phyloP scores from a whole-genome alignment of 164 flowering plant species.

The Akebia trifoliata region DNA sequence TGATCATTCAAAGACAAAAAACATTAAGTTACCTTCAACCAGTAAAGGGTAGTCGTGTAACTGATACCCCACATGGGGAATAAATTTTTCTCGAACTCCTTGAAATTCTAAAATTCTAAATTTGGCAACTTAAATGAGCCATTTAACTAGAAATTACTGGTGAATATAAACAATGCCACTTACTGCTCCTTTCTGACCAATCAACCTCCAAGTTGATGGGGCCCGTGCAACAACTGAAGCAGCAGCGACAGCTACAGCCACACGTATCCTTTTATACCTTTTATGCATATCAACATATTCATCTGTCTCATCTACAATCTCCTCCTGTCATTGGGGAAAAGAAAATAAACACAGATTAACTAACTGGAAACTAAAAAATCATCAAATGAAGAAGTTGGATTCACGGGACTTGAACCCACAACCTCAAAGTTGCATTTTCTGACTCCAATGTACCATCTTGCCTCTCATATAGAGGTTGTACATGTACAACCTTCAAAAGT shows the following conservation, averaged over 20 bases:
- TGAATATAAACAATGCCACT: slow-evolving; percentile 9
- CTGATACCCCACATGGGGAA: slow-evolving; percentile 85
- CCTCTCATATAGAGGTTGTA: no score
- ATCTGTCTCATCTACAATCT: slow-evolving; percentile 72
- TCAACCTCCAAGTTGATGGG: slow-evolving; percentile 46
- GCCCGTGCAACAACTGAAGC: slow-evolving; percentile 65
- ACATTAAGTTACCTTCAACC: slow-evolving; percentile 64
- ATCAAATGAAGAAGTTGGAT: not conserved
- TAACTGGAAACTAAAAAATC: not conserved
- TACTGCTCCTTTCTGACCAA: slow-evolving; percentile 35
- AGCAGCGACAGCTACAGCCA: slow-evolving; percentile 66
- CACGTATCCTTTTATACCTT: slow-evolving; percentile 63
- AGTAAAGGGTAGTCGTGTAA: slow-evolving; percentile 47
- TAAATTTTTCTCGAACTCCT: slow-evolving; percentile 82
- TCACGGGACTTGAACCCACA: no score
- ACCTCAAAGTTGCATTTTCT: not conserved
- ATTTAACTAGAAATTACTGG: not conserved
- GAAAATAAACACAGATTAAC: not conserved
- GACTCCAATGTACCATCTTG: no score
- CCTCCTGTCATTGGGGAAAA: slow-evolving; percentile 29
- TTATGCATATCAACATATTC: slow-evolving; percentile 66
- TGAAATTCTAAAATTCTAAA: not conserved
- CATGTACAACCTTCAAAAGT: no score
- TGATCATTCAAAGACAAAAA: not conserved
- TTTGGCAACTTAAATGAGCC: not conserved